These are phyloP conservation scores for Lepidium africanum DNA, from an alignment of 345 rosid species.

Conservation along the genomic window DNA sequence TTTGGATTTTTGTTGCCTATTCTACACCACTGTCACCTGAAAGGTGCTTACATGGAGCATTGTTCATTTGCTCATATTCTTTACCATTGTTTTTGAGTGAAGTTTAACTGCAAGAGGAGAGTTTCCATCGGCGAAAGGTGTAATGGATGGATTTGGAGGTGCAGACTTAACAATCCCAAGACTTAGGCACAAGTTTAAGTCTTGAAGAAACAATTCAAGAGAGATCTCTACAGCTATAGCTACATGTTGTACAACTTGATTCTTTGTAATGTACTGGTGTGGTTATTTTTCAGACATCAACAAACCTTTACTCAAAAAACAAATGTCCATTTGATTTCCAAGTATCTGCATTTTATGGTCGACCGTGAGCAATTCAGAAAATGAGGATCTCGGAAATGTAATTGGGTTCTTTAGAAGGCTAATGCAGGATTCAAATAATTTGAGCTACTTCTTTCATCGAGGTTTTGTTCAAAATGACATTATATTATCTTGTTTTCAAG, in stretches of 20 bases:
- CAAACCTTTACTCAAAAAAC: neutral
- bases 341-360: neutral
- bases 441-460: neutral
- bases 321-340: neutral
- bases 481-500: neutral
- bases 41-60: neutral
- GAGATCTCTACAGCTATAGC: neutral
- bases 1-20: neutral
- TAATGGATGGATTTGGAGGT: constrained; percentile 93
- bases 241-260: constrained; percentile 9
- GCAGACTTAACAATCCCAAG: constrained; percentile 67
- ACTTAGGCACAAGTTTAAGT: constrained; percentile 37
- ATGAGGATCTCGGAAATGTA: neutral
- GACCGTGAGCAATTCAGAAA: neutral
- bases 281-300: constrained; percentile 6
- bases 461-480: neutral
- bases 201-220: constrained; percentile 24
- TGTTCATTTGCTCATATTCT: neutral
- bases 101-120: constrained; percentile 82
- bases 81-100: neutral
- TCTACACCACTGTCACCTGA: neutral
- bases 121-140: constrained; percentile 73
- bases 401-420: neutral
- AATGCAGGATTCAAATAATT: neutral
- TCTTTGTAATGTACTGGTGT: constrained; percentile 8